Evolutionary conservation across 192 early-diverging fungal species (phyloP).

Genomic region (Backusella australiensis): DNA sequence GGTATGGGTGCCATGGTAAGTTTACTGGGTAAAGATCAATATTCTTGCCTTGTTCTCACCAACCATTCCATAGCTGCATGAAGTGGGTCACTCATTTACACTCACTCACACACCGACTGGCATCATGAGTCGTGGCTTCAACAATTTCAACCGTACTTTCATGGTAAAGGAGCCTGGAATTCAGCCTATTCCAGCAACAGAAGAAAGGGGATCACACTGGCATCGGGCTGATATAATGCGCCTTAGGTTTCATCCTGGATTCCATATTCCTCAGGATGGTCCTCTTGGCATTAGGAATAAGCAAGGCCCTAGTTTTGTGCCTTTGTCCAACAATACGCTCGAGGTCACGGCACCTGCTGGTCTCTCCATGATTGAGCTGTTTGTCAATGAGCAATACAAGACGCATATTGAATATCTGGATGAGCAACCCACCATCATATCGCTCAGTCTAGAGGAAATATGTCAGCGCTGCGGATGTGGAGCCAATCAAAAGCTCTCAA

Average conservation of each 20-base stretch:
- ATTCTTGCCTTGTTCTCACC: too few species aligned
- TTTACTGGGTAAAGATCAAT: too few species aligned
- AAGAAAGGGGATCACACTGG: constrained; percentile 66
- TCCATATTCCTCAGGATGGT: constrained; percentile 50
- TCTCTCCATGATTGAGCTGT: constrained; percentile 57
- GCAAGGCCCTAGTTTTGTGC: constrained; percentile 17
- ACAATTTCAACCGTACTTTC: constrained; percentile 65
- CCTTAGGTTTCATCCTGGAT: constrained; percentile 54
- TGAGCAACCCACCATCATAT: constrained; percentile 20
- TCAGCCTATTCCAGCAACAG: constrained; percentile 46
- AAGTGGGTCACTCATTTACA: constrained; percentile 64
- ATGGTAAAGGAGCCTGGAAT: constrained; percentile 54
- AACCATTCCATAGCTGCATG: constrained; percentile 42
- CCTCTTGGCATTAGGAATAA: background rate
- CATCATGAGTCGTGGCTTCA: constrained; percentile 66
- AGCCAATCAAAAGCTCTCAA: background rate
- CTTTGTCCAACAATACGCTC: constrained; percentile 34
- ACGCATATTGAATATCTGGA: constrained; percentile 53
- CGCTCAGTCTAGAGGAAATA: constrained; percentile 4
- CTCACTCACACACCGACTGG: constrained; percentile 44
- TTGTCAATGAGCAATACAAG: constrained; percentile 45
- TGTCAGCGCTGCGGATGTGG: background rate
- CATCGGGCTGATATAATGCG: constrained; percentile 55
- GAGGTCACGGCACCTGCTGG: constrained; percentile 42
- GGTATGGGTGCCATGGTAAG: constrained; percentile 65